These are phyloP conservation scores for Pleurotus djamor DNA, from an alignment of 768 basidiomycete species.

Conservation along the genomic window DNA sequence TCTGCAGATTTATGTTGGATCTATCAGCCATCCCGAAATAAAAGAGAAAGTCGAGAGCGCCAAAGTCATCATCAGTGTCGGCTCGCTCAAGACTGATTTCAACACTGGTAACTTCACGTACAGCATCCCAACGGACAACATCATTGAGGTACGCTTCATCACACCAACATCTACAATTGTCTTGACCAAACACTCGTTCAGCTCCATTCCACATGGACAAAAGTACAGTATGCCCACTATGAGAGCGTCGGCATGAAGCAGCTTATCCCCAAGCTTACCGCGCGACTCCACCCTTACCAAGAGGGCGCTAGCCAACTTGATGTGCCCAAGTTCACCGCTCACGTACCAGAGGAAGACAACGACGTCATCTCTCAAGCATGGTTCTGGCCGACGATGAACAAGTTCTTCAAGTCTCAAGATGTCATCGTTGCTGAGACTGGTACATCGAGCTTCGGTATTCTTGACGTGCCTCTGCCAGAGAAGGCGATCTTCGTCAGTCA, in stretches of 20 bases:
- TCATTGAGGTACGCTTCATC: slow-evolving; percentile 53
- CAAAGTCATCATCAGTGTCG: slow-evolving; percentile 74
- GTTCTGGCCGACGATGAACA: slow-evolving; percentile 79
- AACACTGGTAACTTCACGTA: slow-evolving; percentile 90
- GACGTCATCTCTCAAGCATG: slow-evolving; percentile 70
- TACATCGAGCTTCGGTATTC: slow-evolving; percentile 82
- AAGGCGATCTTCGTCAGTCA: slow-evolving; percentile 66
- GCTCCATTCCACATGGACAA: slow-evolving; percentile 76
- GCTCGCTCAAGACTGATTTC: slow-evolving; percentile 73
- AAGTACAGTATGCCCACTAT: slow-evolving; percentile 63
- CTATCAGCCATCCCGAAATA: slow-evolving; percentile 61
- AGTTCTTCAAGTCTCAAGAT: slow-evolving; percentile 71
- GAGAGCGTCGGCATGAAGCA: slow-evolving; percentile 73
- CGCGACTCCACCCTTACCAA: slow-evolving; percentile 43
- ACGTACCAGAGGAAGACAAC: slow-evolving; percentile 48
- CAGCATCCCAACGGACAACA: slow-evolving; percentile 53
- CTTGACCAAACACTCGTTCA: slow-evolving; percentile 20
- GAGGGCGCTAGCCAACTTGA: slow-evolving; percentile 34
- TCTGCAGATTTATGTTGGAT: slow-evolving; percentile 71
- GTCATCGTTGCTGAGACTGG: slow-evolving; percentile 90
- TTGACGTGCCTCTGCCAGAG: slow-evolving; percentile 79
- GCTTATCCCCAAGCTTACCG: slow-evolving; percentile 70
- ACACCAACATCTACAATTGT: not conserved
- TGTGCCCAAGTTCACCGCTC: slow-evolving; percentile 42
- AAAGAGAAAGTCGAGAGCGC: slow-evolving; percentile 73